These are phyloP conservation scores for Solanum bukasovii DNA, from an alignment of 257 asterid genomes.

Conservation along the genomic window DNA sequence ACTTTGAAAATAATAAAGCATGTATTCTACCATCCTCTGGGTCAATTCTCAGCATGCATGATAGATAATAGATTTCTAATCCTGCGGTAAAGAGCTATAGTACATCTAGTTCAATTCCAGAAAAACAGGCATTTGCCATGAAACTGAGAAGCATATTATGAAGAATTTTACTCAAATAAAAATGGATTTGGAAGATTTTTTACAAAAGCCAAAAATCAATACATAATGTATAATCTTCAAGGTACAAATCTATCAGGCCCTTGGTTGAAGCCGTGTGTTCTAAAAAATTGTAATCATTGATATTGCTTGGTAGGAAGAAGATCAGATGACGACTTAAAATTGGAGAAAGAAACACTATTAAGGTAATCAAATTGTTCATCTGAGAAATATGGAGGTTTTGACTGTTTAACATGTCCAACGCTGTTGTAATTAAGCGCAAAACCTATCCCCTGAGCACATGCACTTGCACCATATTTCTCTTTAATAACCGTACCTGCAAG, in stretches of 20 bases:
- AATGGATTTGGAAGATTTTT: not conserved
- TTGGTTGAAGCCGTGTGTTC: not conserved
- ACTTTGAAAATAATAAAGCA: not conserved
- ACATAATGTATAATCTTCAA: not conserved
- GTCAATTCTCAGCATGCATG: not conserved
- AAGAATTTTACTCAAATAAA: not conserved
- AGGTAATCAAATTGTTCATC: not conserved
- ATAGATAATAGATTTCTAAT: not conserved
- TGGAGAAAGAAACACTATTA: not conserved
- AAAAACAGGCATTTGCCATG: not conserved
- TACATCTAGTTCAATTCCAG: not conserved
- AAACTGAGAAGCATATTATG: not conserved
- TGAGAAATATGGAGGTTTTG: not conserved
- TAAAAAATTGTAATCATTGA: not conserved
- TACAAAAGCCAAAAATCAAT: not conserved
- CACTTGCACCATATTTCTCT: not conserved
- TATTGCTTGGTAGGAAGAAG: not conserved
- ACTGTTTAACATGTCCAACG: not conserved
- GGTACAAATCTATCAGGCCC: not conserved
- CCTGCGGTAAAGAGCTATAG: not conserved
- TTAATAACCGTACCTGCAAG: not conserved
- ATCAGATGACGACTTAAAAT: not conserved
- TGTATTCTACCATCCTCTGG: not conserved
- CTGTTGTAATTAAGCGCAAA: not conserved
- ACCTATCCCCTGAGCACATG: not conserved